phyloP scores from a whole-genome alignment of 805 yeast species.

The Spencermartinsiella europaea region DNA sequence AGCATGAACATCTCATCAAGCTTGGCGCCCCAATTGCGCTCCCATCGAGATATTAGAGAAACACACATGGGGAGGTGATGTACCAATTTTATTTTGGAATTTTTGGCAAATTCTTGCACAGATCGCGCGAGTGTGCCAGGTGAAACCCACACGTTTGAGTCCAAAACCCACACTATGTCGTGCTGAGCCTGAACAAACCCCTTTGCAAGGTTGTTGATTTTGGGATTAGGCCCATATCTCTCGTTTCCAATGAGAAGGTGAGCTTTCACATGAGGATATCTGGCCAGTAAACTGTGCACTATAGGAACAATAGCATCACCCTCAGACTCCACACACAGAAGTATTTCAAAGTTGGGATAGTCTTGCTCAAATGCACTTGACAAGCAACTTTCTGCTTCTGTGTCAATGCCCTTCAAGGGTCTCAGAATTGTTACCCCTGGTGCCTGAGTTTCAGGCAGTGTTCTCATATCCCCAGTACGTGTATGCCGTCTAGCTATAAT shows the following conservation, averaged over 20 bases:
- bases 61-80: constrained; percentile 65
- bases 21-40: constrained; percentile 50
- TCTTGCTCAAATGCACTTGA: constrained; percentile 62
- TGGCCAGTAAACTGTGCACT: constrained; percentile 43
- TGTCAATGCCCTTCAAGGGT: constrained; percentile 81
- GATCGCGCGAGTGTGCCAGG: constrained; percentile 63
- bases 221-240: constrained; percentile 77
- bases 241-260: constrained; percentile 49
- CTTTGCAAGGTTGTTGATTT: constrained; percentile 79
- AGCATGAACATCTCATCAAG: constrained; percentile 81
- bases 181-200: constrained; percentile 64
- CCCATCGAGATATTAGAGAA: constrained; percentile 34
- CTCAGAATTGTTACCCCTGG: constrained; percentile 68
- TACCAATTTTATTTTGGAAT: constrained; percentile 49
- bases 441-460: background rate
- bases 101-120: constrained; percentile 41
- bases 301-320: constrained; percentile 62
- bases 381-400: constrained; percentile 64
- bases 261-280: constrained; percentile 55
- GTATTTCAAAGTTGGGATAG: constrained; percentile 66
- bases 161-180: constrained; percentile 81
- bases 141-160: constrained; percentile 76
- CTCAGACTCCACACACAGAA: constrained; percentile 67
- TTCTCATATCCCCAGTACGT: background rate
- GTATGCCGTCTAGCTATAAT: background rate